phyloP scores from a whole-genome alignment of 2,329 filamentous ascomycete genomes.

The Penicillium sp. region DNA sequence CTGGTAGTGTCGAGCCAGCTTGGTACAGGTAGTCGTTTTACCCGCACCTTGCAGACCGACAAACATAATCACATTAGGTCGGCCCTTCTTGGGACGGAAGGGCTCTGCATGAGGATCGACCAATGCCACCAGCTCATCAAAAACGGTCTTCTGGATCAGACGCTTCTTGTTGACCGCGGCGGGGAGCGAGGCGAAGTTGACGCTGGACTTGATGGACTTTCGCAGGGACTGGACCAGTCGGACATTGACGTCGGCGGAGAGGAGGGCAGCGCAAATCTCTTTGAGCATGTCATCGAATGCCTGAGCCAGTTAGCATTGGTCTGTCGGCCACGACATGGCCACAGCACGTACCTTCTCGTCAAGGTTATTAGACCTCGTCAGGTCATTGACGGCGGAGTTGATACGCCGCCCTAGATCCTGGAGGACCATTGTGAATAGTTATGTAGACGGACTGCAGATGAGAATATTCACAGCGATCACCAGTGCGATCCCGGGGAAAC shows the following conservation, averaged over 20 bases:
- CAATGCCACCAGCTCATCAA: conserved; percentile 91
- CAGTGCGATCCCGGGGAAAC: conserved; percentile 1
- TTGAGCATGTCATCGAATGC: conserved; percentile 98
- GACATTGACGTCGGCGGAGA: conserved; percentile 97
- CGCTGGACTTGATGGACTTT: conserved; percentile 83
- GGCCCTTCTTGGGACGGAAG: conserved; percentile 96
- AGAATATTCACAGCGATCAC: conserved; percentile 9
- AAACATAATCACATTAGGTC: conserved; percentile 98
- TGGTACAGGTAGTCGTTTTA: conserved; percentile 98
- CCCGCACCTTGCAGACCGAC: conserved; percentile 96
- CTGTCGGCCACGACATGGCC: conserved; percentile 2
- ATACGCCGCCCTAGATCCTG: conserved; percentile 98
- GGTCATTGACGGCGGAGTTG: conserved; percentile 89
- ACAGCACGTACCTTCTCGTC: conserved; percentile 75
- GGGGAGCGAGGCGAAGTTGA: conserved; percentile 93
- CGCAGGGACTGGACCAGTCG: conserved; percentile 85
- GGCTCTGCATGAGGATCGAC: conserved; percentile 94
- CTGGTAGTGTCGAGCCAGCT: conserved; percentile 91
- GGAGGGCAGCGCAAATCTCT: conserved; percentile 91
- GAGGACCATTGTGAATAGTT: conserved; percentile 72
- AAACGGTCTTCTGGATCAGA: conserved; percentile 95
- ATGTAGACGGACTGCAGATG: conserved; percentile 7
- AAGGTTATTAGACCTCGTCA: conserved; percentile 86
- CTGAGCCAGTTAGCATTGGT: conserved; percentile 44
- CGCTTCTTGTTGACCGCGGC: conserved; percentile 97